Percentiles rank a stretch among this genome's conserved stretches.
Conservation (phyloP, 2,329 filamentous ascomycete species). For the Pseudogymnoascus sp. region DNA sequence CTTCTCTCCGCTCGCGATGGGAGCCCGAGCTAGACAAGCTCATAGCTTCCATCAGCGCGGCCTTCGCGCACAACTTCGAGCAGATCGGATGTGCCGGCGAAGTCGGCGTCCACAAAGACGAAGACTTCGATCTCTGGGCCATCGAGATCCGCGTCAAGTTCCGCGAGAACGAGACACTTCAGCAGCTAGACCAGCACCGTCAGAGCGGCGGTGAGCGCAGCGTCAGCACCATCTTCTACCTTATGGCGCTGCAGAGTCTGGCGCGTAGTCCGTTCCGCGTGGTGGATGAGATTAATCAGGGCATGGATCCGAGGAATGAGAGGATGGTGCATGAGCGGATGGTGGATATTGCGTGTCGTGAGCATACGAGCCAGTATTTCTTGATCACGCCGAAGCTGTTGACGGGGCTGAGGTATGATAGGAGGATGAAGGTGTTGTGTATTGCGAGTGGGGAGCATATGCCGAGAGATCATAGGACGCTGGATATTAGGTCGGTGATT, state of each 20-base stretch:
- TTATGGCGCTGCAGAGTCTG: constrained; percentile 93
- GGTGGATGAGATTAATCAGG: constrained; percentile 98
- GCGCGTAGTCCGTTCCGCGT: constrained; percentile 94
- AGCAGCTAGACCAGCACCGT: constrained; percentile 80
- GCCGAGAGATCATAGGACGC: constrained; percentile 38
- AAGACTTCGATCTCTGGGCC: constrained; percentile 90
- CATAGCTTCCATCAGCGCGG: constrained; percentile 73
- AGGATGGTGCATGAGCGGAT: constrained; percentile 96
- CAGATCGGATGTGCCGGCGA: constrained; percentile 92
- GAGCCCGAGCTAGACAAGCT: constrained; percentile 76
- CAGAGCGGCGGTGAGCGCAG: constrained; percentile 95
- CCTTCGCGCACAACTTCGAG: constrained; percentile 88
- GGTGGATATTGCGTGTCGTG: constrained; percentile 91
- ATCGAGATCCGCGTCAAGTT: constrained; percentile 95
- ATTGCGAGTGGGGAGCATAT: constrained; percentile 83
- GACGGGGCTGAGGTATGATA: constrained; percentile 74
- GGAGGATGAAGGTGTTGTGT: constrained; percentile 85
- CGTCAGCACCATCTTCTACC: constrained; percentile 96
- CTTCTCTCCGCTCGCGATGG: constrained; percentile 62
- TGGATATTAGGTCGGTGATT: constrained; percentile 27
- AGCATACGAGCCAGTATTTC: constrained; percentile 81
- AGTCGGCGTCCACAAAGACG: constrained; percentile 78
- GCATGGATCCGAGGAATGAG: constrained; percentile 98
- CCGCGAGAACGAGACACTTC: constrained; percentile 73
- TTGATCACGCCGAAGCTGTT: constrained; percentile 95